Percentiles rank a stretch among this genome's conserved stretches.
phyloP scores from a whole-genome alignment of 2,329 filamentous ascomycete species.

The Diaporthe citriasiana region DNA sequence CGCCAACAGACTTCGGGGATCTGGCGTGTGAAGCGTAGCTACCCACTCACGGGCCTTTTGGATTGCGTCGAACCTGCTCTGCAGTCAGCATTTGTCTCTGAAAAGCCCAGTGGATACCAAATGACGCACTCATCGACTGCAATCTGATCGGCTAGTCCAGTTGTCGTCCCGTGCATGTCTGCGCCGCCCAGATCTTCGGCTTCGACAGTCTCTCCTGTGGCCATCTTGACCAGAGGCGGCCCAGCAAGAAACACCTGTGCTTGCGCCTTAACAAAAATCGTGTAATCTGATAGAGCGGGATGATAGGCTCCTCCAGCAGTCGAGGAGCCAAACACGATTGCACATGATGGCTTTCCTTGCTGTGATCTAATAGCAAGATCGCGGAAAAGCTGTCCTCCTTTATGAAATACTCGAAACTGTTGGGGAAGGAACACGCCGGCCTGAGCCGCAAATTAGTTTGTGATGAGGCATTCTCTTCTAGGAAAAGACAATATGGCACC shows the following conservation, averaged over 20 bases:
- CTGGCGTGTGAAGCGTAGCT: neutral
- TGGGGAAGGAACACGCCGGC: neutral
- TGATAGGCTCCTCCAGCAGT: conserved; percentile 5
- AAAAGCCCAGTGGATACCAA: neutral
- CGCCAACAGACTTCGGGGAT: neutral
- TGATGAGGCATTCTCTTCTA: too few species aligned
- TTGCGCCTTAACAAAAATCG: neutral
- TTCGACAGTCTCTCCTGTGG: neutral
- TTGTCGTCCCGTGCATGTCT: neutral
- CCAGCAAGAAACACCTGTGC: conserved; percentile 4
- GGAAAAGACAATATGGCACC: too few species aligned
- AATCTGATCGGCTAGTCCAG: conserved; percentile 8
- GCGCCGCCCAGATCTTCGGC: conserved; percentile 1
- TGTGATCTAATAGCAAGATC: conserved; percentile 3
- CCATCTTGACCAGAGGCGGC: conserved; percentile 9
- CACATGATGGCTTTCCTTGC: conserved; percentile 7
- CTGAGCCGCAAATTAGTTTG: neutral
- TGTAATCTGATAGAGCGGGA: neutral
- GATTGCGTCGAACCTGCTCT: conserved; percentile 4
- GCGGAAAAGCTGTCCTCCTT: conserved; percentile 5
- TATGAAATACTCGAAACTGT: conserved; percentile 4
- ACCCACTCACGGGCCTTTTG: conserved; percentile 10
- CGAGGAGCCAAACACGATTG: neutral
- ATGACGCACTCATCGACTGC: neutral
- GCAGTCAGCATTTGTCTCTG: too few species aligned